phyloP scores from a whole-genome alignment of 805 yeast species.

The Ogataea allantospora region DNA sequence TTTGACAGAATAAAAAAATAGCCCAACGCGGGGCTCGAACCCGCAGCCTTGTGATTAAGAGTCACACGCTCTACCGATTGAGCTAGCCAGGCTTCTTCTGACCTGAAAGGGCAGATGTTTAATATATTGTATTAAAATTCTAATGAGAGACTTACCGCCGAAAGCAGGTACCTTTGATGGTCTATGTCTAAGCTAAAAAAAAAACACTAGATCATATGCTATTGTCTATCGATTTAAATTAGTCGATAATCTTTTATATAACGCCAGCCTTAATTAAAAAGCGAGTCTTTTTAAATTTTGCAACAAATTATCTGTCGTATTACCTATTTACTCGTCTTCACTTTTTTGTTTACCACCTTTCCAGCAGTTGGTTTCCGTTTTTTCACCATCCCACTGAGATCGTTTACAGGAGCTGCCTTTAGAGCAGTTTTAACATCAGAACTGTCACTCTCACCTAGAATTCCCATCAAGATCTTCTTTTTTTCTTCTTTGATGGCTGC shows the following conservation, averaged over 20 bases:
- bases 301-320: not conserved
- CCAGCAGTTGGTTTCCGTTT: slow-evolving; percentile 38
- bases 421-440: slow-evolving; percentile 25
- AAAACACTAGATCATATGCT: too few relatives aligned
- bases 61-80: slow-evolving; percentile 30
- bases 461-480: slow-evolving; percentile 52
- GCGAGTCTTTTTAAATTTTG: too few relatives aligned
- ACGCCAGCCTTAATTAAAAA: too few relatives aligned
- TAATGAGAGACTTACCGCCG: too few relatives aligned
- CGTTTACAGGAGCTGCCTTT: slow-evolving; percentile 47
- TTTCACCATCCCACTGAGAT: slow-evolving; percentile 60
- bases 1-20: slow-evolving; percentile 7
- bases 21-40: slow-evolving; percentile 28
- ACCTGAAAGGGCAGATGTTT: not conserved
- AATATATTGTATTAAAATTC: not conserved
- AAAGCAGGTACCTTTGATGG: too few relatives aligned
- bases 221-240: too few relatives aligned
- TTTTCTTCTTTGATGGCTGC: slow-evolving; percentile 49
- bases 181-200: too few relatives aligned
- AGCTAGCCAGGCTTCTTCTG: slow-evolving; percentile 24
- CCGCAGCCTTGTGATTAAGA: slow-evolving; percentile 28
- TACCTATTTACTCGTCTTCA: slow-evolving; percentile 10
- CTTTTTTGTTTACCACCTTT: slow-evolving; percentile 17
- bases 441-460: slow-evolving; percentile 46
- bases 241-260: too few relatives aligned